phyloP scores from a whole-genome alignment of 139 green algal species.

The Tetraselmis chui region DNA sequence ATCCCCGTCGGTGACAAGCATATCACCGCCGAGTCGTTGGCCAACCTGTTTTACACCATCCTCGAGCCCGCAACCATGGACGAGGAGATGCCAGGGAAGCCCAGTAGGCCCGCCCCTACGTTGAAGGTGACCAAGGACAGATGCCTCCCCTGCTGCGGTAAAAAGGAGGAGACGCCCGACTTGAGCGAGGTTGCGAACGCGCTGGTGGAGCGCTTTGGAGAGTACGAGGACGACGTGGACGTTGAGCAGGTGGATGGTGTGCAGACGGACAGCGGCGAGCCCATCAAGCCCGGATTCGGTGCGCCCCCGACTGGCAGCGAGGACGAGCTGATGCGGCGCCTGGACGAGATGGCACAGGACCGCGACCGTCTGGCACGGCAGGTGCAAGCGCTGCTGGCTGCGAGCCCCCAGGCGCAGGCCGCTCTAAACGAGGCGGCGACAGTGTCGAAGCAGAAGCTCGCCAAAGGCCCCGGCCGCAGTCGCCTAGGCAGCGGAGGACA shows the following conservation, averaged over 20 bases:
- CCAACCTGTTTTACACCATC: not conserved
- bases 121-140: not conserved
- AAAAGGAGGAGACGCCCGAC: not conserved
- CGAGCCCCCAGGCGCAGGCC: not conserved
- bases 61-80: not conserved
- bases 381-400: not conserved
- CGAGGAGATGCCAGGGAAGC: not conserved
- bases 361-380: not conserved
- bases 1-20: not conserved
- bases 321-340: not conserved
- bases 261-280: not conserved
- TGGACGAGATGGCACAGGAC: not conserved
- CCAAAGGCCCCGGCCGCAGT: not conserved
- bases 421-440: not conserved
- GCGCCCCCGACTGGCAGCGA: not conserved
- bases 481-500: not conserved
- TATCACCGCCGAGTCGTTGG: not conserved
- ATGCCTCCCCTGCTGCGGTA: not conserved
- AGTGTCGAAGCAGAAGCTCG: not conserved
- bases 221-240: not conserved
- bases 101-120: no score
- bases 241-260: not conserved
- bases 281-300: not conserved
- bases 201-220: not conserved
- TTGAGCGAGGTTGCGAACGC: not conserved